phyloP scores from a whole-genome alignment of 495 filamentous ascomycete species.

The Hypoxylon perforatum region DNA sequence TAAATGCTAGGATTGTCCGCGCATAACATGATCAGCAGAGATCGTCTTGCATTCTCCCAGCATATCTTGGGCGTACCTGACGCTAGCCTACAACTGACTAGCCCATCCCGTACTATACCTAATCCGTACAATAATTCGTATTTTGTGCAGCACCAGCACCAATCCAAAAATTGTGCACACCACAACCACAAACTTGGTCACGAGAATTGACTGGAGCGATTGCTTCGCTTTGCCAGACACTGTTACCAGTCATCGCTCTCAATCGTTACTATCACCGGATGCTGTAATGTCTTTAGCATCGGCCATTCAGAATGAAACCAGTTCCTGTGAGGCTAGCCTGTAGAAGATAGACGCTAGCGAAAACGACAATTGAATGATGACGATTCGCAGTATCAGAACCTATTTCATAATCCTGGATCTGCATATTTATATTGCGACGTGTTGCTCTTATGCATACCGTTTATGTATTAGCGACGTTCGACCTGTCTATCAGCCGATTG shows the following conservation, averaged over 20 bases:
- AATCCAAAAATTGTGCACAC: constrained; percentile 2
- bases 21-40: constrained; percentile 26
- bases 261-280: neutral
- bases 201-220: too few species aligned
- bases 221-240: neutral
- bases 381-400: neutral
- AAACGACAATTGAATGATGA: neutral
- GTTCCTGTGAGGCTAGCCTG: too few species aligned
- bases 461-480: too few species aligned
- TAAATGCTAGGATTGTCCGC: constrained; percentile 19
- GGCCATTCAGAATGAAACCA: too few species aligned
- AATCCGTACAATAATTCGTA: too few species aligned
- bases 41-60: constrained; percentile 12
- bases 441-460: constrained; percentile 19
- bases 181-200: neutral
- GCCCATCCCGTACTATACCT: neutral
- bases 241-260: constrained; percentile 15
- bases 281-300: too few species aligned
- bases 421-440: constrained; percentile 34
- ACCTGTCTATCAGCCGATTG: neutral
- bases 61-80: constrained; percentile 9
- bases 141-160: neutral
- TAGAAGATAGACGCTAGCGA: too few species aligned
- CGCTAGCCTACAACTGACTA: constrained; percentile 1
- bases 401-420: constrained; percentile 20